A percentile compares a stretch with the other conserved stretches of the same genome.
Evolutionary conservation across 805 yeast species (phyloP).

Genomic region (Candida hungchunana): DNA sequence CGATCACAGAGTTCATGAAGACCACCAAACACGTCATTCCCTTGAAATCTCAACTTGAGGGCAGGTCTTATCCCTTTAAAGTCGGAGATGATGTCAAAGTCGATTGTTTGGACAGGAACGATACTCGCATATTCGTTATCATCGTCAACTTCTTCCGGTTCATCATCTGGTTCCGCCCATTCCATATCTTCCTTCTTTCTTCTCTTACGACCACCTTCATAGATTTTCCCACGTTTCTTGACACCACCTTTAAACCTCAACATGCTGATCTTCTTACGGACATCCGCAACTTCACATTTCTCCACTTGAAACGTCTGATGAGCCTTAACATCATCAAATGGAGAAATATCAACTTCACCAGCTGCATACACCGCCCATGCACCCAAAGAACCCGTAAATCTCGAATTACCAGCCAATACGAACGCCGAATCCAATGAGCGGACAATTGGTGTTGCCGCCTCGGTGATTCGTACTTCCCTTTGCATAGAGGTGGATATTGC

Average conservation of each 20-base stretch:
- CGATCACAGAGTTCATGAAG: constrained; percentile 59
- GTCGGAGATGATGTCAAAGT: constrained; percentile 38
- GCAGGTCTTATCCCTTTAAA: constrained; percentile 18
- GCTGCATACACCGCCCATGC: constrained; percentile 74
- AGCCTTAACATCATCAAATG: constrained; percentile 42
- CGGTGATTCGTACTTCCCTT: constrained; percentile 34
- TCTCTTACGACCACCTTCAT: constrained; percentile 31
- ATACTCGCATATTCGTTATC: constrained; percentile 44
- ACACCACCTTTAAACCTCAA: constrained; percentile 59
- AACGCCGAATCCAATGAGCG: constrained; percentile 48
- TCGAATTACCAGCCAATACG: constrained; percentile 55
- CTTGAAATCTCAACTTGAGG: constrained; percentile 39
- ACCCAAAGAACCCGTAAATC: constrained; percentile 61
- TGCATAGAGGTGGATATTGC: constrained; percentile 41
- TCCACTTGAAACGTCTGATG: constrained; percentile 36
- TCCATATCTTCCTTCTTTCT: constrained; percentile 14
- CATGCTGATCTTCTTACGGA: constrained; percentile 42
- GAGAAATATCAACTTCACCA: constrained; percentile 58
- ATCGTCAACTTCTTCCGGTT: constrained; percentile 19
- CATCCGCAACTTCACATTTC: constrained; percentile 18
- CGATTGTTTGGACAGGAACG: constrained; percentile 54
- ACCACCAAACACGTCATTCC: constrained; percentile 76
- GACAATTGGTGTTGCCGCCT: constrained; percentile 17
- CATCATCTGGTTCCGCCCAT: constrained; percentile 13
- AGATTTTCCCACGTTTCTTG: constrained; percentile 33